Percentiles rank a stretch among this genome's conserved stretches.
These are phyloP conservation scores for Phytopythium montanum DNA, from an alignment of 352 stramenopile genomes.

Conservation along the genomic window DNA sequence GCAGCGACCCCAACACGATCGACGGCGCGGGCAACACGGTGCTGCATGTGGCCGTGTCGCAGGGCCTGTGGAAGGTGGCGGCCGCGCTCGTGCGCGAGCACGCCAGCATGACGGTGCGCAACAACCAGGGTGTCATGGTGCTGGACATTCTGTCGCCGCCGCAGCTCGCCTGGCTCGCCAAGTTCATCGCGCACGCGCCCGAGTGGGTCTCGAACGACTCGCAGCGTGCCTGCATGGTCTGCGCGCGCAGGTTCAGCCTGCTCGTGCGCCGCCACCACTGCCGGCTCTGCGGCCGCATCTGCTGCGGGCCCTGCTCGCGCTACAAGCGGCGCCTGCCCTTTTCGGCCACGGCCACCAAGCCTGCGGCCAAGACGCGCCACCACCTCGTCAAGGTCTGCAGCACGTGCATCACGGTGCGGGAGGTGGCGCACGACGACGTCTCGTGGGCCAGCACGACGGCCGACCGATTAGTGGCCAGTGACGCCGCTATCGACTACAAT, in stretches of 20 bases:
- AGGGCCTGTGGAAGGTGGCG: conserved; percentile 73
- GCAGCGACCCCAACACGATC: conserved; percentile 70
- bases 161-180: conserved; percentile 73
- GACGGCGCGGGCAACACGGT: conserved; percentile 71
- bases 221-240: conserved; percentile 74
- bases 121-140: conserved; percentile 69
- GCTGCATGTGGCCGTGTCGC: conserved; percentile 73
- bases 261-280: conserved; percentile 80
- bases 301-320: conserved; percentile 73
- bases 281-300: conserved; percentile 78
- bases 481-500: conserved; percentile 44
- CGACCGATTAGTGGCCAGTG: conserved; percentile 52
- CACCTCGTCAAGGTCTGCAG: conserved; percentile 66
- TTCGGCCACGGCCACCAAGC: conserved; percentile 34
- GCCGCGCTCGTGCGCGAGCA: conserved; percentile 57
- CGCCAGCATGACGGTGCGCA: conserved; percentile 70
- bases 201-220: conserved; percentile 67
- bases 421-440: conserved; percentile 43
- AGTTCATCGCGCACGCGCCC: conserved; percentile 69
- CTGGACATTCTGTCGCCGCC: conserved; percentile 66
- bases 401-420: conserved; percentile 65
- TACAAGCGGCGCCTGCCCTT: conserved; percentile 73
- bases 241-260: conserved; percentile 58
- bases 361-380: conserved; percentile 31
- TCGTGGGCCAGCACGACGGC: conserved; percentile 46